phyloP scores from a whole-genome alignment of 73 alveolate species.

The Blepharisma japonicum region DNA sequence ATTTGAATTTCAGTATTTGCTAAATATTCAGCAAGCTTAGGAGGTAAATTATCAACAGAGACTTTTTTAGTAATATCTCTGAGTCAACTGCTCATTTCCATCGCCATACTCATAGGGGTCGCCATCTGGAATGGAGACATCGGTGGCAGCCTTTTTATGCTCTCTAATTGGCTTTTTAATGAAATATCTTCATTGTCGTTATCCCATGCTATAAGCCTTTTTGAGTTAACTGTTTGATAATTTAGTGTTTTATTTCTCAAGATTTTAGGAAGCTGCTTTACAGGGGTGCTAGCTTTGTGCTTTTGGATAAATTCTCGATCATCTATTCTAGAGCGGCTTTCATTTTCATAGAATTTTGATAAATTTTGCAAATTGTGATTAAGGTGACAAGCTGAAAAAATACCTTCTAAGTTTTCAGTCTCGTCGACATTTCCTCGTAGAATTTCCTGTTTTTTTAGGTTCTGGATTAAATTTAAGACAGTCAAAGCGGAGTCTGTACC shows the following conservation, averaged over 20 bases:
- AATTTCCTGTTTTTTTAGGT: not conserved
- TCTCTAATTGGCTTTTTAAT: not conserved
- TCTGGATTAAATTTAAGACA: not conserved
- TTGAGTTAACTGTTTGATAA: not conserved
- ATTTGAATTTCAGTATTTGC: not conserved
- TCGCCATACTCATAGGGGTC: constrained; percentile 51
- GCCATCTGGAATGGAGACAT: not conserved
- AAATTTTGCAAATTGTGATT: not conserved
- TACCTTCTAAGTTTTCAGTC: constrained; percentile 13
- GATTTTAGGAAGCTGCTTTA: not conserved
- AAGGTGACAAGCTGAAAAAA: constrained; percentile 5
- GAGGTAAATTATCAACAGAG: not conserved
- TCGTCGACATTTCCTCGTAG: not conserved
- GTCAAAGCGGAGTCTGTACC: not conserved
- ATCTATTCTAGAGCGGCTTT: not conserved
- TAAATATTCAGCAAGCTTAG: not conserved
- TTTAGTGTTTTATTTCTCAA: not conserved
- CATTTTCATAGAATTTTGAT: not conserved
- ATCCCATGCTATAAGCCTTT: constrained; percentile 14
- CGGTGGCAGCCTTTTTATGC: no score
- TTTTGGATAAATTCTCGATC: not conserved
- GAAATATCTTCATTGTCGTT: not conserved
- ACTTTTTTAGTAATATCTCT: constrained; percentile 43
- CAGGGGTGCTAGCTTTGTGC: constrained; percentile 12
- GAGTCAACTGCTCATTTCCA: constrained; percentile 64